These are phyloP conservation scores for Lactifluus subvellereus DNA, from an alignment of 768 basidiomycete genomes.

Conservation along the genomic window DNA sequence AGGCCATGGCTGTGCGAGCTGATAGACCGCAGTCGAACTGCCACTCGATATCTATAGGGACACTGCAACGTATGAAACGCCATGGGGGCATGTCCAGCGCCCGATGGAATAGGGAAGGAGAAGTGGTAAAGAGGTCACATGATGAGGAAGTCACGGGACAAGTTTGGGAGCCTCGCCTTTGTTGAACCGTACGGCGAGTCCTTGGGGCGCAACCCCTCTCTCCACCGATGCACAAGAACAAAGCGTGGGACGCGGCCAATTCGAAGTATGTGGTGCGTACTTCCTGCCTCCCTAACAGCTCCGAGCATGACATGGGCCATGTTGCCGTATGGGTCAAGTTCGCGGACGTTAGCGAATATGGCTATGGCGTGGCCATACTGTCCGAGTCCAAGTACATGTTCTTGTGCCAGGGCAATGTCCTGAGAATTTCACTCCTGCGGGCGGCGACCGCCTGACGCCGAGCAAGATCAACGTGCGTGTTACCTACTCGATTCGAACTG, in stretches of 20 bases:
- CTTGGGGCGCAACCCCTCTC: too few relatives aligned
- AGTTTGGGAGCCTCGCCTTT: too few relatives aligned
- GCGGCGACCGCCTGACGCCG: conserved; percentile 87
- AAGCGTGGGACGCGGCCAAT: too few relatives aligned
- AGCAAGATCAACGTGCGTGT: conserved; percentile 76
- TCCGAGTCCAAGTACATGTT: conserved; percentile 98
- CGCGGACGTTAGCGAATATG: conserved; percentile 86
- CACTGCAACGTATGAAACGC: conserved; percentile 89
- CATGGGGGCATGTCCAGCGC: conserved; percentile 84
- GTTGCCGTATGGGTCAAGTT: conserved; percentile 39
- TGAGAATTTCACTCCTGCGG: conserved; percentile 84
- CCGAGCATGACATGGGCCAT: neutral
- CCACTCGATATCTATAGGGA: conserved; percentile 81
- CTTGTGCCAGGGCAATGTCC: conserved; percentile 74
- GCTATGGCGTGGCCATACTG: conserved; percentile 90
- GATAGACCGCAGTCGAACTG: conserved; percentile 59
- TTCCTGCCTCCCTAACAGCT: neutral
- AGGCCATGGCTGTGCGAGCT: neutral
- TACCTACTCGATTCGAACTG: neutral
- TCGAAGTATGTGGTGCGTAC: conserved; percentile 27
- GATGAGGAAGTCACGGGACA: too few relatives aligned
- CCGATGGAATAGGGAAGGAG: too few relatives aligned
- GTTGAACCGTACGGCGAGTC: too few relatives aligned
- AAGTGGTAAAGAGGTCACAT: too few relatives aligned
- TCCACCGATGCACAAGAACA: too few relatives aligned